Conservation (phyloP, 1,284 basidiomycete species). For the Ustilago esculenta region DNA sequence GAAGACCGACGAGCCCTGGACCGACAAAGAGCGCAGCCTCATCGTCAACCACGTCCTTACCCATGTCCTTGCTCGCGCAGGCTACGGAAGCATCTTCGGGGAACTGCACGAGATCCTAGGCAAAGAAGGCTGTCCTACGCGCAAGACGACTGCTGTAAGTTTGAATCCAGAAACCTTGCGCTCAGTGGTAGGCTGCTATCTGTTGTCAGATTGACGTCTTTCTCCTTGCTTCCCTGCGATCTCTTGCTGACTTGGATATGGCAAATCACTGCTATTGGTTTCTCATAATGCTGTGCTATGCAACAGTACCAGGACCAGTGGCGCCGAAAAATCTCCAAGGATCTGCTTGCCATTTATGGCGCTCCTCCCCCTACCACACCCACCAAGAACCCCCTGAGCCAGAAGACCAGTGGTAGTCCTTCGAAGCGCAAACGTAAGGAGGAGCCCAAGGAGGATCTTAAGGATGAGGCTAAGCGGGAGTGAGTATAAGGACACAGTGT, state of each 20-base stretch:
- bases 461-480: neutral
- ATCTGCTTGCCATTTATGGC: slow-evolving; percentile 19
- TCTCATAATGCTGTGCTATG: too few species aligned
- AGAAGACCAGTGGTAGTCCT: slow-evolving; percentile 14
- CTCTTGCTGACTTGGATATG: too few species aligned
- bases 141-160: slow-evolving; percentile 7
- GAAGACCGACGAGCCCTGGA: slow-evolving; percentile 18
- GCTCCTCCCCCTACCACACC: too few species aligned
- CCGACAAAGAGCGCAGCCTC: slow-evolving; percentile 18
- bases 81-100: slow-evolving; percentile 6
- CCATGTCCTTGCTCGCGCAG: slow-evolving; percentile 9
- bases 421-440: slow-evolving; percentile 24
- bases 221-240: too few species aligned
- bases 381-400: too few species aligned
- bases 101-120: slow-evolving; percentile 5
- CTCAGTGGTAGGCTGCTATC: too few species aligned
- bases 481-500: neutral
- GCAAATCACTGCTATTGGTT: too few species aligned
- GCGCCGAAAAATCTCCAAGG: slow-evolving; percentile 26
- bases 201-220: too few species aligned
- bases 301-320: slow-evolving; percentile 28
- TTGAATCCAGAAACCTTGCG: too few species aligned
- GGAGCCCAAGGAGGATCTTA: neutral
- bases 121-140: slow-evolving; percentile 8
- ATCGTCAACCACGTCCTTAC: slow-evolving; percentile 29